Evolutionary conservation across 2,329 filamentous ascomycete genomes (phyloP).

Genomic region (Aspergillus piperis): DNA sequence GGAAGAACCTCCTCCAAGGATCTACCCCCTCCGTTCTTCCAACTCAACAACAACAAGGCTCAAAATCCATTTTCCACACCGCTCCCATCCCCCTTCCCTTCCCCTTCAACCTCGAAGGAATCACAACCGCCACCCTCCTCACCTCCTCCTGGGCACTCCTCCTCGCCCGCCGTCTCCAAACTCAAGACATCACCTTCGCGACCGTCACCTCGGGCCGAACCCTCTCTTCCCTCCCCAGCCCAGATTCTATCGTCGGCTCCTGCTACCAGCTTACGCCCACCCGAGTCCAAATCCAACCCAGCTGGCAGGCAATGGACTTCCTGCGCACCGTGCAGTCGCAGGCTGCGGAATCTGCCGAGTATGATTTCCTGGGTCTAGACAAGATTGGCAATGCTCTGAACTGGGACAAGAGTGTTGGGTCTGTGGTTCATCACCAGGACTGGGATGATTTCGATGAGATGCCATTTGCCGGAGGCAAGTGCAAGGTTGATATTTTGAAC

Average conservation of each 20-base stretch:
- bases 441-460: slow-evolving; percentile 62
- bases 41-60: slow-evolving; percentile 7
- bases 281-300: slow-evolving; percentile 53
- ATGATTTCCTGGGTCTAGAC: slow-evolving; percentile 55
- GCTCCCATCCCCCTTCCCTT: slow-evolving; percentile 41
- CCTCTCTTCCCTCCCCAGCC: slow-evolving; percentile 54
- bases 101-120: slow-evolving; percentile 38
- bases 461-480: slow-evolving; percentile 36
- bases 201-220: slow-evolving; percentile 65
- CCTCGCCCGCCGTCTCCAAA: slow-evolving; percentile 54
- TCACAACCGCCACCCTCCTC: slow-evolving; percentile 62
- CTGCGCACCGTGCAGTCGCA: slow-evolving; percentile 55
- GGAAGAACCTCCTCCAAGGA: slow-evolving; percentile 57
- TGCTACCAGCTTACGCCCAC: slow-evolving; percentile 59
- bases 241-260: slow-evolving; percentile 60
- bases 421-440: slow-evolving; percentile 59
- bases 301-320: slow-evolving; percentile 53
- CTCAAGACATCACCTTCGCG: slow-evolving; percentile 61
- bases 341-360: slow-evolving; percentile 53
- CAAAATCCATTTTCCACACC: slow-evolving; percentile 23
- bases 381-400: slow-evolving; percentile 46
- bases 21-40: slow-evolving; percentile 47
- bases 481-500: slow-evolving; percentile 60
- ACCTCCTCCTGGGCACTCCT: slow-evolving; percentile 65
- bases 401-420: slow-evolving; percentile 49